Conservation (phyloP, 2,329 filamentous ascomycete species). For the Paracoccidioides lutzii region DNA sequence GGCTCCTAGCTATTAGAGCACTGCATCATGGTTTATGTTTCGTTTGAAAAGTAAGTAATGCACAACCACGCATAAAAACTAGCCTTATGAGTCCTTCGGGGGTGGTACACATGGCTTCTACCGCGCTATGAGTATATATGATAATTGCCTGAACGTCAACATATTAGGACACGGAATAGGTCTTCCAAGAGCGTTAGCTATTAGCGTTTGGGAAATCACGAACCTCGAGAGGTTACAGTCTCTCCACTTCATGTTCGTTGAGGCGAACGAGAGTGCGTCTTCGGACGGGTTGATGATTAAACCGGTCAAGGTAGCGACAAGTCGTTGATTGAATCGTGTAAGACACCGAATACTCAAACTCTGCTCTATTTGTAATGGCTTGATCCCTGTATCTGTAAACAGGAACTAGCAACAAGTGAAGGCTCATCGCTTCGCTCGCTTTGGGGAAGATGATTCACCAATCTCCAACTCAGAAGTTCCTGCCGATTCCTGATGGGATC, state of each 20-base stretch:
- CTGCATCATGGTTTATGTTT: not conserved
- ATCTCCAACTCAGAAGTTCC: slow-evolving; percentile 8
- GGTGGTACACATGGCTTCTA: no score
- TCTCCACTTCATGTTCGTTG: not conserved
- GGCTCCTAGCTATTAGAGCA: not conserved
- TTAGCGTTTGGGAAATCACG: not conserved
- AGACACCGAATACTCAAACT: not conserved
- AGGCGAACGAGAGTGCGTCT: not conserved
- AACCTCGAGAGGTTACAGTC: not conserved
- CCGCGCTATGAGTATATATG: no score
- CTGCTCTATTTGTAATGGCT: not conserved
- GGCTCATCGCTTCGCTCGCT: slow-evolving; percentile 9
- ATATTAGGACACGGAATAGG: not conserved
- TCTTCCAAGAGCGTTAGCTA: not conserved
- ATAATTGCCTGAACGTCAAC: not conserved
- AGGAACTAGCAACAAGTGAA: not conserved
- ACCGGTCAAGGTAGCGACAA: not conserved
- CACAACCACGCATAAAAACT: no score
- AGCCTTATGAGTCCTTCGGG: no score
- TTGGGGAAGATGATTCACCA: slow-evolving; percentile 7
- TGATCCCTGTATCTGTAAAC: not conserved
- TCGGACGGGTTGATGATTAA: not conserved
- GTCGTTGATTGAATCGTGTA: not conserved
- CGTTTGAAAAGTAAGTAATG: no score
- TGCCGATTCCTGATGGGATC: slow-evolving; percentile 12